Evolutionary conservation across 2,329 filamentous ascomycete species (phyloP), one percentile per base, ranked within the genome.

Genomic region (Pseudocercospora fijiensis): DNA sequence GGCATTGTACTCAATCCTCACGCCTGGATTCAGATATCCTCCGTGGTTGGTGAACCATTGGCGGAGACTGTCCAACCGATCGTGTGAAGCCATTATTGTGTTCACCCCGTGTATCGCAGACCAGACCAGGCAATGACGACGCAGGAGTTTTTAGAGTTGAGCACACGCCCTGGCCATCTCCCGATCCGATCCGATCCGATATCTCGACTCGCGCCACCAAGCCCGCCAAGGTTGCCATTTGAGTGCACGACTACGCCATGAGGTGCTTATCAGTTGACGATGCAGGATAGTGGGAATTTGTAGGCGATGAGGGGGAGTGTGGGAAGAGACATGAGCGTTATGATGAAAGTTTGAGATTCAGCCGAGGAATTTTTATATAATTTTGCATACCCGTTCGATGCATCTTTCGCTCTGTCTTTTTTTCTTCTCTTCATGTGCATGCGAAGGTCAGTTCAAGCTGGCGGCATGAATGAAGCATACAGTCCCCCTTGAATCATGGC

Each of bases 391-490:
- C 10, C 9, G 5, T 22, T 24, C 22, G n/a, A 4, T 51, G 45
- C 22, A 4, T 51, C 6, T n/a, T n/a, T n/a, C n/a, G n/a, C n/a
- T n/a, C n/a, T n/a, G n/a, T n/a, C n/a, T n/a, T n/a, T n/a, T n/a
- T n/a, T n/a, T n/a, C n/a, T n/a, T n/a, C n/a, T n/a, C n/a, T n/a
- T n/a, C n/a, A n/a, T n/a, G n/a, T n/a, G n/a, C 45, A 4, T 24
- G 11, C 8, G 11, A 13, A 6, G 3, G 20, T n/a, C 16, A 3
- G 1, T 13, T 68, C 58, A 74, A 8, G 95, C 95, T 47, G 95
- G 95, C 4, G 95, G 95, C 56, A 99, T 82, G 76, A 99, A 99
- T 3, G 88, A 92, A 3, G 92, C 89, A 80, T 92, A 99, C 47
- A 99, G 79, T 7, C 86, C 89, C 0, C 85, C 92, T 75, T 99